phyloP scores from a whole-genome alignment of 495 filamentous ascomycete genomes.

The Podospora australis region DNA sequence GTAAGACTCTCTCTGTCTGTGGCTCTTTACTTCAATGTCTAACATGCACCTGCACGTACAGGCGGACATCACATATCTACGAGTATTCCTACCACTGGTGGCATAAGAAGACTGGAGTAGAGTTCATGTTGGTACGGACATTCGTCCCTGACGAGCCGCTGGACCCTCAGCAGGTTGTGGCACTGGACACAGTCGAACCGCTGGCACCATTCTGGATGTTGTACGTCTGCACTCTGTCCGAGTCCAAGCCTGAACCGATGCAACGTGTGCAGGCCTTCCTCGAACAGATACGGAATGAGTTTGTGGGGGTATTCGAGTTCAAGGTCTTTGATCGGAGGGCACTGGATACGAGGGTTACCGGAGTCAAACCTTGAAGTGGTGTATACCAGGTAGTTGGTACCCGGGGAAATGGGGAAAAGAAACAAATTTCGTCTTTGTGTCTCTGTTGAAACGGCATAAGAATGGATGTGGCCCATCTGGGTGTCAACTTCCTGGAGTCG shows the following conservation, averaged over 20 bases:
- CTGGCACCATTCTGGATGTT: conserved; percentile 30
- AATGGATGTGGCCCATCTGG: too few species aligned
- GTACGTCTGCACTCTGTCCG: conserved; percentile 34
- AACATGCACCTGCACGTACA: conserved; percentile 6
- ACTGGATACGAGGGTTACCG: conserved; percentile 30
- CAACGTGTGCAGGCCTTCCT: conserved; percentile 33
- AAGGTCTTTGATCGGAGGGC: conserved; percentile 34
- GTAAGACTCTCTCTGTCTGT: conserved; percentile 10
- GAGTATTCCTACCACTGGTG: conserved; percentile 41
- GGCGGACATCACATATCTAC: conserved; percentile 32
- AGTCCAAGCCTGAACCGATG: conserved; percentile 37
- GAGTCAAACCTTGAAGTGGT: too few species aligned
- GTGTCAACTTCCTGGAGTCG: too few species aligned
- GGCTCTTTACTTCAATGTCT: background rate
- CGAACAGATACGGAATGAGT: conserved; percentile 22
- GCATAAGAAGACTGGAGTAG: conserved; percentile 24
- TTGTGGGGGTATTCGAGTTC: conserved; percentile 41
- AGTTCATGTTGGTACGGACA: conserved; percentile 34
- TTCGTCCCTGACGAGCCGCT: conserved; percentile 14
- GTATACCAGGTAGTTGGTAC: too few species aligned
- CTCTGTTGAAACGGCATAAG: too few species aligned
- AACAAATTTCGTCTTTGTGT: too few species aligned
- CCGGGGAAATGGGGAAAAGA: too few species aligned
- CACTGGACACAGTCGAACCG: conserved; percentile 14
- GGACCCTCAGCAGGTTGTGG: conserved; percentile 10